A percentile compares a stretch with the other conserved stretches of the same genome.
These are phyloP conservation scores for Candida bentonensis DNA, from an alignment of 805 yeast species.

Conservation along the genomic window DNA sequence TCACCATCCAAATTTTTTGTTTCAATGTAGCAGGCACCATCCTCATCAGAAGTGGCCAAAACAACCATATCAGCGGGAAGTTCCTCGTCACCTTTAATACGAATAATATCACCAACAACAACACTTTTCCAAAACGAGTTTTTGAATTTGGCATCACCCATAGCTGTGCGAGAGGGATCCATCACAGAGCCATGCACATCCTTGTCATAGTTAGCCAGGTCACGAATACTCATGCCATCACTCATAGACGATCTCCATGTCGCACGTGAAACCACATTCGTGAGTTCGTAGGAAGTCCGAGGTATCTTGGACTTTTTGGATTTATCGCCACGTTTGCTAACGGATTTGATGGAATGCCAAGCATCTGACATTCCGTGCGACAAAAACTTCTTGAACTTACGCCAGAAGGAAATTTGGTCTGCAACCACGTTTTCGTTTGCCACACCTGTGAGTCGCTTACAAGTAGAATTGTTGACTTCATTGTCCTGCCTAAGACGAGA, in stretches of 20 bases:
- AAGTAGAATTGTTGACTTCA: conserved; percentile 53
- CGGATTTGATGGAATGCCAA: conserved; percentile 1
- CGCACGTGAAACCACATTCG: neutral
- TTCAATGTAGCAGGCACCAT: conserved; percentile 55
- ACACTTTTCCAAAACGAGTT: conserved; percentile 58
- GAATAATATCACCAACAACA: conserved; percentile 58
- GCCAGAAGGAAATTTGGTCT: conserved; percentile 48
- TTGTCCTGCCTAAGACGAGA: conserved; percentile 49
- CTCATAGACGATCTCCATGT: conserved; percentile 1
- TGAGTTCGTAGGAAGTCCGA: neutral
- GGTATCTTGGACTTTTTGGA: neutral
- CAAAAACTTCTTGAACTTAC: conserved; percentile 48
- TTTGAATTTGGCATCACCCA: conserved; percentile 27
- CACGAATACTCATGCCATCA: neutral
- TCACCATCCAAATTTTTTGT: conserved; percentile 66
- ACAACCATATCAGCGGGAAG: conserved; percentile 66
- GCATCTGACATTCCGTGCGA: conserved; percentile 4
- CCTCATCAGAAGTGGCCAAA: conserved; percentile 54
- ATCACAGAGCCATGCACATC: conserved; percentile 11
- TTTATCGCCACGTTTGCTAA: conserved; percentile 5
- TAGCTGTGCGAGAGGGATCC: conserved; percentile 20
- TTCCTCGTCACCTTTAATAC: conserved; percentile 56
- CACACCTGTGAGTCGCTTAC: conserved; percentile 41
- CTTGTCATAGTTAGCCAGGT: conserved; percentile 1
- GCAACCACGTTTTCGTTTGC: conserved; percentile 42